Evolutionary conservation across 2,329 filamentous ascomycete species (phyloP).

Genomic region (Teratosphaeria nubilosa): DNA sequence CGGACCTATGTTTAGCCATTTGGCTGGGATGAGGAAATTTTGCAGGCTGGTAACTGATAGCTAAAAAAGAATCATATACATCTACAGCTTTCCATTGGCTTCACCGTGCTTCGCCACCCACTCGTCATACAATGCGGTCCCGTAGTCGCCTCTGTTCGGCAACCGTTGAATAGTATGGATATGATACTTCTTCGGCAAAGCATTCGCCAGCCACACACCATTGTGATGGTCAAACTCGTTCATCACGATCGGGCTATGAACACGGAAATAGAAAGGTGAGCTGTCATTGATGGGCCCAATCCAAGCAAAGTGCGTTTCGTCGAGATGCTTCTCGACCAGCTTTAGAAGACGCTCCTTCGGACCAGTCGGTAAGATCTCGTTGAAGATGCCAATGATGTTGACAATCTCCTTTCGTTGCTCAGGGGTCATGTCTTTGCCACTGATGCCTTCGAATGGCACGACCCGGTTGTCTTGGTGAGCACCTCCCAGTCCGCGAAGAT

Average conservation of each 20-base stretch:
- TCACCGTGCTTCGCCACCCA: slow-evolving; percentile 7
- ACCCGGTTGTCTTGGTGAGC: slow-evolving; percentile 67
- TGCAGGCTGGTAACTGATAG: not conserved
- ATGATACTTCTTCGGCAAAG: slow-evolving; percentile 64
- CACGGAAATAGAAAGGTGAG: slow-evolving; percentile 65
- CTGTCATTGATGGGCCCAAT: slow-evolving; percentile 57
- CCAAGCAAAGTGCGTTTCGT: slow-evolving; percentile 68
- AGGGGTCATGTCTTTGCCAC: slow-evolving; percentile 39
- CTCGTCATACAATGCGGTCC: slow-evolving; percentile 38
- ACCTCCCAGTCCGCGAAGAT: slow-evolving; percentile 66
- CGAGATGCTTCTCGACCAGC: slow-evolving; percentile 44
- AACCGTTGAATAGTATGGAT: slow-evolving; percentile 63
- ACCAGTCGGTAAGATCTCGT: slow-evolving; percentile 52
- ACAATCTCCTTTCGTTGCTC: slow-evolving; percentile 45
- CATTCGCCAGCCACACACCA: slow-evolving; percentile 64
- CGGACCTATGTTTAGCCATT: not conserved
- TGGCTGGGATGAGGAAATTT: not conserved
- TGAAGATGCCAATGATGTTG: slow-evolving; percentile 51
- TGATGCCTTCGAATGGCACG: slow-evolving; percentile 59
- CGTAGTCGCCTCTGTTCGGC: slow-evolving; percentile 68
- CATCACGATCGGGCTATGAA: slow-evolving; percentile 64
- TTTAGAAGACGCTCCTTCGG: slow-evolving; percentile 46
- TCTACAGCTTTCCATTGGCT: not conserved
- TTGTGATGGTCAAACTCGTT: slow-evolving; percentile 73
- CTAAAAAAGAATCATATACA: not conserved